phyloP scores from a whole-genome alignment of 257 asterid species.

The Craterostigma plantagineum region DNA sequence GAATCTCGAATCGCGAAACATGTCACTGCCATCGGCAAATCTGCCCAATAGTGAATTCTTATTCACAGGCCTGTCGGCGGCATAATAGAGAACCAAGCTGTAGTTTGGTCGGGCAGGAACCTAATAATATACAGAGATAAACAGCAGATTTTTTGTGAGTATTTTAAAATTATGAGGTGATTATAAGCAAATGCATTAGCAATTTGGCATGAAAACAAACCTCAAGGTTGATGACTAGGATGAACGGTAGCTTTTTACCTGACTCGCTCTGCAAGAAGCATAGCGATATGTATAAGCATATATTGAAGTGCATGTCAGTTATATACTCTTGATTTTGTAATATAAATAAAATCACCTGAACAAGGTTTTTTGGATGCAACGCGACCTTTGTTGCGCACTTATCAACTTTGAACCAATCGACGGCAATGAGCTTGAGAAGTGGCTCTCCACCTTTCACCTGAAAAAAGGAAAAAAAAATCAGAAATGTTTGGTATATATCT shows the following conservation, averaged over 20 bases:
- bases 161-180: too few species aligned
- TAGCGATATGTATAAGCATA: too few species aligned
- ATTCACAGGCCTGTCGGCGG: slow-evolving; percentile 76
- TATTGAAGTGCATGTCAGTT: neutral
- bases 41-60: slow-evolving; percentile 62
- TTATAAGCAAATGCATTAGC: neutral
- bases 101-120: slow-evolving; percentile 95
- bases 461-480: slow-evolving; percentile 10
- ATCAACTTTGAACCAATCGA: slow-evolving; percentile 95
- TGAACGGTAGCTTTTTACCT: slow-evolving; percentile 70
- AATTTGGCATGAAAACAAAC: slow-evolving; percentile 18
- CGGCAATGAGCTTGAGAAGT: slow-evolving; percentile 81
- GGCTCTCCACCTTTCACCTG: slow-evolving; percentile 95
- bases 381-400: slow-evolving; percentile 44
- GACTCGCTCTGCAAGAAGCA: slow-evolving; percentile 40
- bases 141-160: too few species aligned
- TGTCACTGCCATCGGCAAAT: slow-evolving; percentile 73
- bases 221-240: slow-evolving; percentile 77
- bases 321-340: neutral
- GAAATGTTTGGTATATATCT: too few species aligned
- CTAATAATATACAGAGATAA: slow-evolving; percentile 16
- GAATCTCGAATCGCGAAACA: slow-evolving; percentile 88
- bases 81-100: slow-evolving; percentile 86
- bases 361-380: slow-evolving; percentile 67
- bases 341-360: slow-evolving; percentile 37